Evolutionary conservation across 2,329 filamentous ascomycete species (phyloP).

Genomic region (Paraphoma sp.): DNA sequence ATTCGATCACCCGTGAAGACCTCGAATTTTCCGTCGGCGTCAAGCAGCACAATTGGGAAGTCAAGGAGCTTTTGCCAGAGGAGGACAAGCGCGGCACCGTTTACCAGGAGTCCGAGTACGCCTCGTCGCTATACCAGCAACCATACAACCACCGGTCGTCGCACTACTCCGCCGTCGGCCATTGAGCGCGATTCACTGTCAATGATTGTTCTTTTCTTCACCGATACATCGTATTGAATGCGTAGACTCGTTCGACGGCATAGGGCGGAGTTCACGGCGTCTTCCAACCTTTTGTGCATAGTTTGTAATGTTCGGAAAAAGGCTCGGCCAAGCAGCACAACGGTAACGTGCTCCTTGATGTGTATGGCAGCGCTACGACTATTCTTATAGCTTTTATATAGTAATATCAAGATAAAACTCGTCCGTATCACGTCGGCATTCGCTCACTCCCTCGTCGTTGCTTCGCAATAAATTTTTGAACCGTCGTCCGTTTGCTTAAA

Average conservation of each 20-base stretch:
- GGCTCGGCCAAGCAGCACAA: neutral
- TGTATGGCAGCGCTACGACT: neutral
- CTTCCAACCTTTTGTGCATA: neutral
- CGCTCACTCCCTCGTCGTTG: too few relatives aligned
- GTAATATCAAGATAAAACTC: constrained; percentile 13
- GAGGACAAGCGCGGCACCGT: constrained; percentile 82
- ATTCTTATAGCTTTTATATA: constrained; percentile 15
- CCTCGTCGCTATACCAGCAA: constrained; percentile 54
- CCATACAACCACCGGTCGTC: constrained; percentile 38
- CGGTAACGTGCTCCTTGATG: neutral
- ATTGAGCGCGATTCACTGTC: constrained; percentile 18
- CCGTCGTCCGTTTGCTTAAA: too few relatives aligned
- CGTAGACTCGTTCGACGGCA: constrained; percentile 10
- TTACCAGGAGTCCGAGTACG: constrained; percentile 71
- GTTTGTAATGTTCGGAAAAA: neutral
- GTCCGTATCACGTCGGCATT: too few relatives aligned
- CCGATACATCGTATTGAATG: neutral
- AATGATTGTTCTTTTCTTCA: constrained; percentile 1
- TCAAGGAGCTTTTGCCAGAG: constrained; percentile 81
- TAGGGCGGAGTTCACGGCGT: constrained; percentile 17
- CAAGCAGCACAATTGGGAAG: constrained; percentile 96
- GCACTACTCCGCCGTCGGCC: constrained; percentile 44
- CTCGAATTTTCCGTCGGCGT: constrained; percentile 97
- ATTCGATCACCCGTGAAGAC: constrained; percentile 97
- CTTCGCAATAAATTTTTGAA: too few relatives aligned